A percentile compares a stretch with the other conserved stretches of the same genome.
phyloP scores from a whole-genome alignment of 2,329 filamentous ascomycete genomes.

The Dactylellina parvicollis region DNA sequence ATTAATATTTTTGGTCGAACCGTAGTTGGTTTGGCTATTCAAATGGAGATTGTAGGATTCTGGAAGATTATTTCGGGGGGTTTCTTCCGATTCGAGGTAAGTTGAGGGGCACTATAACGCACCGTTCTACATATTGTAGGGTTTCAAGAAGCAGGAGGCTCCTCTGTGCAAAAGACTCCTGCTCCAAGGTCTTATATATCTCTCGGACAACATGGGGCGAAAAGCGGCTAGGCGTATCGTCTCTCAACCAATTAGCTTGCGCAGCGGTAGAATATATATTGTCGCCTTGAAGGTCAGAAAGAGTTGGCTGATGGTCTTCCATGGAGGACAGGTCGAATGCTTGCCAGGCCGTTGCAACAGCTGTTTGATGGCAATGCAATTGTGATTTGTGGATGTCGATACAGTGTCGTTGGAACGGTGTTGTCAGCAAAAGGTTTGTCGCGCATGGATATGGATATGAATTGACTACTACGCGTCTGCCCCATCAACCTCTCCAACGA shows the following conservation, averaged over 20 bases:
- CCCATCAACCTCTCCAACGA: neutral
- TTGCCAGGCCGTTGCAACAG: conserved; percentile 8
- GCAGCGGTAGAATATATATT: conserved; percentile 80
- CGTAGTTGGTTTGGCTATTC: no score
- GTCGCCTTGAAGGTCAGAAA: conserved; percentile 76
- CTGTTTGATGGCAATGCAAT: neutral
- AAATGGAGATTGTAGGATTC: no score
- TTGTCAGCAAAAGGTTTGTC: neutral
- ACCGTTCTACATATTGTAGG: conserved; percentile 87
- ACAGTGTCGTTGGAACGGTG: neutral
- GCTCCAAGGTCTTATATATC: conserved; percentile 89
- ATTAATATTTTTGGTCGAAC: no score
- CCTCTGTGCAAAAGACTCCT: conserved; percentile 78
- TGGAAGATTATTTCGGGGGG: no score
- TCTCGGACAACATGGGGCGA: conserved; percentile 82
- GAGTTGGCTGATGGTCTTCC: conserved; percentile 69
- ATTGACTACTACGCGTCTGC: neutral
- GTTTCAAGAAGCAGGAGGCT: conserved; percentile 86
- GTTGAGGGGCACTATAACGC: conserved; percentile 55
- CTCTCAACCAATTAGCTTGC: conserved; percentile 82
- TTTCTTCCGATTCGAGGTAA: no score
- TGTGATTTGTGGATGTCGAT: neutral
- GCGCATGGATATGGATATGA: neutral
- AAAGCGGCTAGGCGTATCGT: conserved; percentile 69
- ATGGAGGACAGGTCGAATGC: conserved; percentile 54